phyloP scores from a whole-genome alignment of 345 rosid genomes.

The Salix caprea region DNA sequence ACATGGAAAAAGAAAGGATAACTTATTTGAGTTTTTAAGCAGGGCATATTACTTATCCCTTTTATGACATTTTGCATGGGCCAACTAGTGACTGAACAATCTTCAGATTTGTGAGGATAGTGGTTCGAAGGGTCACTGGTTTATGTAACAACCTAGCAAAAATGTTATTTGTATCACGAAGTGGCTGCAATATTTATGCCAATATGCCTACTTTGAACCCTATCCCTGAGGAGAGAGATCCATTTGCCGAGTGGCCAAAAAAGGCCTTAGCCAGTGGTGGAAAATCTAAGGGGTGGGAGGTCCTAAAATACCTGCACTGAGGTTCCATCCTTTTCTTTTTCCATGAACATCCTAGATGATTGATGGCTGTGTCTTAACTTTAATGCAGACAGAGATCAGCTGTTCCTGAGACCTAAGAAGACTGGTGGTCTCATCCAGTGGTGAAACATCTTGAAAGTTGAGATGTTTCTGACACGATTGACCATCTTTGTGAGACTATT shows the following conservation, averaged over 20 bases:
- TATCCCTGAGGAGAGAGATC: not conserved
- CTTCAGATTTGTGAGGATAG: conserved; percentile 7
- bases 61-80: not conserved
- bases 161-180: not conserved
- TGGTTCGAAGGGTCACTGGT: conserved; percentile 6
- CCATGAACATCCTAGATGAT: not conserved
- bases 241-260: not conserved
- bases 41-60: not conserved
- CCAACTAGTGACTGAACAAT: conserved; percentile 1
- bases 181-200: not conserved
- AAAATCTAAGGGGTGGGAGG: not conserved
- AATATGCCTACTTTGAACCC: not conserved
- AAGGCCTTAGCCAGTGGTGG: not conserved
- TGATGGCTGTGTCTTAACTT: not conserved
- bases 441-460: conserved; percentile 8
- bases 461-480: conserved; percentile 5
- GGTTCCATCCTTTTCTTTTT: not conserved
- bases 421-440: conserved; percentile 4
- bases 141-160: not conserved
- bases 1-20: conserved; percentile 17
- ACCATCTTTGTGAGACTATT: not conserved
- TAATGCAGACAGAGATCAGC: not conserved
- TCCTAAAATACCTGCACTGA: not conserved
- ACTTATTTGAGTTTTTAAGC: not conserved
- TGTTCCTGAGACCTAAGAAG: conserved; percentile 1